Base-by-base conservation (phyloP, 2,329 filamentous ascomycete genomes). In the Aspergillus novofumigatus region DNA sequence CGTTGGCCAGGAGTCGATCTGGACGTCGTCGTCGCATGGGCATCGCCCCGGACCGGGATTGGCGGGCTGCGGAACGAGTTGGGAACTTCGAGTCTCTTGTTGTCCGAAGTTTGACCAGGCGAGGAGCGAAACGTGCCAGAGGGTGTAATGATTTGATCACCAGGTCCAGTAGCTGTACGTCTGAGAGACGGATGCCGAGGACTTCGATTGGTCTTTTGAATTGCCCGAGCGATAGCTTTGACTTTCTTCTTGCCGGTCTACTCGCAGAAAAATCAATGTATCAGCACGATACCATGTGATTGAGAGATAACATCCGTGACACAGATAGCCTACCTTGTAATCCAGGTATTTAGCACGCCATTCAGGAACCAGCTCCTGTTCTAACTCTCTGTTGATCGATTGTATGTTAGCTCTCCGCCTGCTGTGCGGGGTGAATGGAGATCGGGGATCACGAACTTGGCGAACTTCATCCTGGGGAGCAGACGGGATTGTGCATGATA, bases 261-360 rank as follows among this genome's bases (percentile, higher is more conserved):
- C 59, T 59, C 52, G 23, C 25, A 47, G 23, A 20, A 53, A 64
- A 11, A 4, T 29, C 17, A 67, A 42, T 52, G 25, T 20, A 23
- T 56, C 49, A 63, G 57, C 29, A 47, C 21, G 21, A 26, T 21
- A 14, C 11, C 44, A 54, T 28, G 23, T 17, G 23, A 4, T 21
- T 42, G n/a, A 48, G 21, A 26, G 55, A n/a, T 28, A 21, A 21
- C 29, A 45, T 49, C 23, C 45, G 55, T 35, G 59, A 58, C 23
- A 55, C 53, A 45, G 65, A 51, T 56, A 56, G 55, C 73, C 54
- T 56, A 86, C 86, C 82, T 96, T 96, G 81, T 97, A 97, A 76
- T 97, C 86, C 66, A 97, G 83, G 74, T 97, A 97, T 75, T 96
- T 96, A 73, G 87, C 84, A 68, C 90, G 86, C 93, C 93, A 97